phyloP scores from a whole-genome alignment of 1,284 basidiomycete species.

The Ustilago esculenta region DNA sequence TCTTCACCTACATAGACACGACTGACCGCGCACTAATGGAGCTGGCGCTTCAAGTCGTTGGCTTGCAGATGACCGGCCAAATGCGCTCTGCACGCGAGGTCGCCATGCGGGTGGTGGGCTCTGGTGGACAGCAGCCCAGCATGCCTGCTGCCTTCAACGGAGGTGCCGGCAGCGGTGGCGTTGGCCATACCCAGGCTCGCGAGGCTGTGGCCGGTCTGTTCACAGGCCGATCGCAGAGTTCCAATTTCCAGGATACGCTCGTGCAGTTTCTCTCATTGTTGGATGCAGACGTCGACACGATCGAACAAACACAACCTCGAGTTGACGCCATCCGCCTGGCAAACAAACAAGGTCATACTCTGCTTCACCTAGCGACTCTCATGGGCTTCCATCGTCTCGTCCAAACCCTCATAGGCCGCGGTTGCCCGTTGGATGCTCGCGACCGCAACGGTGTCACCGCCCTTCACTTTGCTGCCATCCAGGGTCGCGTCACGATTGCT shows the following conservation, averaged over 20 bases:
- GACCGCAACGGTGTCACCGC: conserved; percentile 92
- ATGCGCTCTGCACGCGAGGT: conserved; percentile 91
- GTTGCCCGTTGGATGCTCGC: conserved; percentile 81
- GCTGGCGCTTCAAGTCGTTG: conserved; percentile 90
- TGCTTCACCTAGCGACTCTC: conserved; percentile 86
- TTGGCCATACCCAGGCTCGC: conserved; percentile 31
- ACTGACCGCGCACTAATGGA: conserved; percentile 93
- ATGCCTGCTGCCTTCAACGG: conserved; percentile 14
- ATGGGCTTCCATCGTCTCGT: conserved; percentile 81
- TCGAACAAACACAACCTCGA: conserved; percentile 25
- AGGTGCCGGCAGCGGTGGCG: conserved; percentile 12
- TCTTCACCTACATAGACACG: conserved; percentile 86
- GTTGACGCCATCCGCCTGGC: conserved; percentile 68
- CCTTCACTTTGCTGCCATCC: conserved; percentile 83
- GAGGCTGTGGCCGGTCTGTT: conserved; percentile 49
- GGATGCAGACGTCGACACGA: conserved; percentile 67
- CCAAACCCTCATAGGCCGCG: conserved; percentile 77
- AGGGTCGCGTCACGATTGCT: conserved; percentile 75
- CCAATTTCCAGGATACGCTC: conserved; percentile 77
- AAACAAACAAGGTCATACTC: conserved; percentile 65
- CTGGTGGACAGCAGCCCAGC: conserved; percentile 49
- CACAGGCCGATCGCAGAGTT: conserved; percentile 67
- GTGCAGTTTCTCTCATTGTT: conserved; percentile 81
- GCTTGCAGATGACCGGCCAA: conserved; percentile 93
- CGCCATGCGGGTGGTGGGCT: conserved; percentile 71